A percentile compares a stretch with the other conserved stretches of the same genome.
Evolutionary conservation across 2,329 filamentous ascomycete genomes (phyloP).

Genomic region (Gaeumannomyces tritici): DNA sequence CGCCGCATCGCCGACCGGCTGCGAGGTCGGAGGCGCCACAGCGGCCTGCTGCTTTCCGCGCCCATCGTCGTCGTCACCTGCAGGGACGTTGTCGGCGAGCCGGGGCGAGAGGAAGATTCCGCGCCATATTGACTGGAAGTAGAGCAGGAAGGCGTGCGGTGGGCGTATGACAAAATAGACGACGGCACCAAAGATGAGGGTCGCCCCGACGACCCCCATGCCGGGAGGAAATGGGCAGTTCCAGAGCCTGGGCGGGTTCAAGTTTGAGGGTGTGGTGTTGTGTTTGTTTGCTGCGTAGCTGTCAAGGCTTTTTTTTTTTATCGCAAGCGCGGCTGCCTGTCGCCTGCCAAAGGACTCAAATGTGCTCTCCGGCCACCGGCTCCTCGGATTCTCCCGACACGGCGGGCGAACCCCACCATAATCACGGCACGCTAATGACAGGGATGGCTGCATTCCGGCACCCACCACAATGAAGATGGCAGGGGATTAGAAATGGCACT

Average conservation of each 20-base stretch:
- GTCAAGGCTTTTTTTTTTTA: too few species aligned
- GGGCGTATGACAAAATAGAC: constrained; percentile 45
- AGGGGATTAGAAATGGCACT: too few species aligned
- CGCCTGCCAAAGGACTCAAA: too few species aligned
- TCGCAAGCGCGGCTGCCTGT: too few species aligned
- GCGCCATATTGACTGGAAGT: constrained; percentile 20
- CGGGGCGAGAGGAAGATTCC: constrained; percentile 4
- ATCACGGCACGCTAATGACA: neutral
- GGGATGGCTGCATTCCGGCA: neutral
- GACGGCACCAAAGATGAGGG: constrained; percentile 52
- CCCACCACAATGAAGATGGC: too few species aligned
- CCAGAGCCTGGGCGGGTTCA: neutral
- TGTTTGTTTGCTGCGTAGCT: too few species aligned
- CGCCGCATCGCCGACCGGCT: too few species aligned
- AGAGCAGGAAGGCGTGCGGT: constrained; percentile 37
- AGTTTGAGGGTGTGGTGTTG: neutral
- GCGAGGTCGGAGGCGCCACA: constrained; percentile 5
- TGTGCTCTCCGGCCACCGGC: too few species aligned
- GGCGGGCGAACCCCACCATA: neutral
- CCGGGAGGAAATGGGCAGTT: neutral
- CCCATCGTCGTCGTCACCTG: neutral
- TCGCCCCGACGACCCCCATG: constrained; percentile 51
- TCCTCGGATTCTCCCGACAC: neutral
- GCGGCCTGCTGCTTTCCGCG: neutral
- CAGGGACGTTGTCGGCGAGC: constrained; percentile 2